phyloP scores from a whole-genome alignment of 805 yeast species.

The Schwanniomyces pseudopolymorphus region DNA sequence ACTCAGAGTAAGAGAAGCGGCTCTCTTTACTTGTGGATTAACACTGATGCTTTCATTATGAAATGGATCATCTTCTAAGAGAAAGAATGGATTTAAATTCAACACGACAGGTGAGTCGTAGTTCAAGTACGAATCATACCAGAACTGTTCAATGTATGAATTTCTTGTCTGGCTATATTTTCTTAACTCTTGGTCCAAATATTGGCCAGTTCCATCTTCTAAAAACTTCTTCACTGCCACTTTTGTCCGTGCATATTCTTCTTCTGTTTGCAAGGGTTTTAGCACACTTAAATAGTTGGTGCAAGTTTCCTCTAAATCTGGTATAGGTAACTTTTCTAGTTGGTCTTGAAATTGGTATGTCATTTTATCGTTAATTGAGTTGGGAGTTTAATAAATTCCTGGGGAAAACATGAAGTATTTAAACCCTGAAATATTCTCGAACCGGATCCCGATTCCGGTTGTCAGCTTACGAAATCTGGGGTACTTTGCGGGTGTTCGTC shows the following conservation, averaged over 20 bases:
- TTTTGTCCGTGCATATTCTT: constrained; percentile 62
- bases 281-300: constrained; percentile 62
- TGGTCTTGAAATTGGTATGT: constrained; percentile 63
- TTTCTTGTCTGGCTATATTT: constrained; percentile 62
- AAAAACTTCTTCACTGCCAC: constrained; percentile 59
- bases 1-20: constrained; percentile 75
- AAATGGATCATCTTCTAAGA: constrained; percentile 90
- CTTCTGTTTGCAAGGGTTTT: constrained; percentile 77
- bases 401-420: neutral
- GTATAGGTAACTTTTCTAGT: constrained; percentile 74
- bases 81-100: constrained; percentile 85
- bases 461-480: constrained; percentile 2
- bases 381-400: neutral
- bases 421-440: constrained; percentile 1
- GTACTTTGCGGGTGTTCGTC: constrained; percentile 1
- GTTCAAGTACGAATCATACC: constrained; percentile 88
- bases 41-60: constrained; percentile 48
- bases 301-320: constrained; percentile 69
- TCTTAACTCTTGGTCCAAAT: constrained; percentile 62
- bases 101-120: constrained; percentile 91
- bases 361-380: constrained; percentile 8
- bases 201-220: constrained; percentile 48
- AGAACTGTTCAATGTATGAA: constrained; percentile 88
- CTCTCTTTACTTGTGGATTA: constrained; percentile 68
- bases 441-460: neutral